phyloP scores from a whole-genome alignment of 2,329 filamentous ascomycete genomes.

The Escovopsis sp. region DNA sequence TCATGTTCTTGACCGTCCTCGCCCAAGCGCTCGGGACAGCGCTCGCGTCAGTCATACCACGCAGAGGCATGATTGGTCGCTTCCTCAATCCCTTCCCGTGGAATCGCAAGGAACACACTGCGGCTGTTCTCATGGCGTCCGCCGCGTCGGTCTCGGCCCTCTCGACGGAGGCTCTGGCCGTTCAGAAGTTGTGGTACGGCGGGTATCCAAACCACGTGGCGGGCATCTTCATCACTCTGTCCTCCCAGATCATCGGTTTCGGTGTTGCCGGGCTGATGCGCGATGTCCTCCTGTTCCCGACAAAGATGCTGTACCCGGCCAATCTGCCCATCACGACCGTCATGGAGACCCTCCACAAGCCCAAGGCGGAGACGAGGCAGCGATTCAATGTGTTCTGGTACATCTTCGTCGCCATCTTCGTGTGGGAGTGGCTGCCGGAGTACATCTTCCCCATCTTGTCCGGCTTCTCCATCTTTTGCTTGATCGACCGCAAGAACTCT shows the following conservation, averaged over 20 bases:
- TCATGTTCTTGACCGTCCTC: slow-evolving; percentile 12
- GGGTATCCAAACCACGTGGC: slow-evolving; percentile 21
- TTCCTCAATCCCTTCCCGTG: slow-evolving; percentile 8
- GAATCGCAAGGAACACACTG: slow-evolving; percentile 16
- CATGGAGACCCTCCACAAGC: slow-evolving; percentile 15
- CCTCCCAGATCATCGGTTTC: slow-evolving; percentile 33
- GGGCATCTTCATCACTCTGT: slow-evolving; percentile 28
- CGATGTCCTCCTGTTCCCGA: slow-evolving; percentile 28
- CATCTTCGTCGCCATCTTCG: slow-evolving; percentile 22
- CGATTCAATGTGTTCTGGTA: slow-evolving; percentile 25
- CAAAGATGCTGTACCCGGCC: slow-evolving; percentile 22
- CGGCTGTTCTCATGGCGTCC: slow-evolving; percentile 27
- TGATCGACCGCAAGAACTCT: slow-evolving; percentile 23
- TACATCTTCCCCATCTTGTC: slow-evolving; percentile 28
- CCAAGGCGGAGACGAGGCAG: slow-evolving; percentile 19
- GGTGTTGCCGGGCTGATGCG: slow-evolving; percentile 32
- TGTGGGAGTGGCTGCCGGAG: slow-evolving; percentile 33
- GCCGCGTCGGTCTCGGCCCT: slow-evolving; percentile 19
- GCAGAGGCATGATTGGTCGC: slow-evolving; percentile 5
- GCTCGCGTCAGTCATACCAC: slow-evolving; percentile 6
- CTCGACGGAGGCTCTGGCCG: slow-evolving; percentile 25
- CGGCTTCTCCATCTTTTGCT: slow-evolving; percentile 23
- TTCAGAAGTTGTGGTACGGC: slow-evolving; percentile 30
- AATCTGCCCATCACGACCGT: slow-evolving; percentile 17
- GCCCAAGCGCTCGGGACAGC: slow-evolving; percentile 1